Evolutionary conservation across 2,329 filamentous ascomycete species (phyloP), one percentile per base, ranked within the genome.

Genomic region (Phyllosticta ampelicida): DNA sequence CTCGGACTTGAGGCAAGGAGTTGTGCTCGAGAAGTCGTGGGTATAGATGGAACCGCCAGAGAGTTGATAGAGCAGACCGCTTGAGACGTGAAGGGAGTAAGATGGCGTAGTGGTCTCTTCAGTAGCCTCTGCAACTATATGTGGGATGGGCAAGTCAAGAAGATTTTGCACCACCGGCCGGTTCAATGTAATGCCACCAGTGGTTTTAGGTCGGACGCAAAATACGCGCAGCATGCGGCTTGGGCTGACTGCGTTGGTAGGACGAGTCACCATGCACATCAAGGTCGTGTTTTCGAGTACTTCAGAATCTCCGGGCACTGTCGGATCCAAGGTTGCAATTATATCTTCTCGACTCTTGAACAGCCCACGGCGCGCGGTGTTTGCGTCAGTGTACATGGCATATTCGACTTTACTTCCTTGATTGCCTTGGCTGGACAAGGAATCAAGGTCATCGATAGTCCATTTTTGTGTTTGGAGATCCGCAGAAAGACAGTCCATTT

Each of bases 31-130:
- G 30, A 90, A 72, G 61, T 88, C 83, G 67, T 85, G 88, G 2
- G 83, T 80, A 23, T 75, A 77, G 18, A 91, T 73, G 0, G 68
- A 71, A 10, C 78, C 79, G 20, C 76, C 73, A 13, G 74, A 68
- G 1, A 89, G 75, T 65, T 85, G 79, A 60, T 87, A 78, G 3
- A 91, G 72, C 48, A 79, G 77, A 11, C 86, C 87, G 2, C 82
- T 81, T 19, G 80, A 79, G 21, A 83, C 73, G 62, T 90, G 83
- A 1, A 89, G 71, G 28, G 80, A 78, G 64, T 81, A 86, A 9
- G 63, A 63, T 5, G 65, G 53, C 19, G 62, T 55, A 2, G 58
- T 36, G 9, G 58, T 20, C 26, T 60, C 59, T 4, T 56, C 29
- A 8, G 53, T 54, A 4, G 63, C 16, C 3, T 59, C 51, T n/a